Evolutionary conservation across 768 basidiomycete species (phyloP), one percentile per base, ranked within the genome.

Genomic region (Piloderma croceum): DNA sequence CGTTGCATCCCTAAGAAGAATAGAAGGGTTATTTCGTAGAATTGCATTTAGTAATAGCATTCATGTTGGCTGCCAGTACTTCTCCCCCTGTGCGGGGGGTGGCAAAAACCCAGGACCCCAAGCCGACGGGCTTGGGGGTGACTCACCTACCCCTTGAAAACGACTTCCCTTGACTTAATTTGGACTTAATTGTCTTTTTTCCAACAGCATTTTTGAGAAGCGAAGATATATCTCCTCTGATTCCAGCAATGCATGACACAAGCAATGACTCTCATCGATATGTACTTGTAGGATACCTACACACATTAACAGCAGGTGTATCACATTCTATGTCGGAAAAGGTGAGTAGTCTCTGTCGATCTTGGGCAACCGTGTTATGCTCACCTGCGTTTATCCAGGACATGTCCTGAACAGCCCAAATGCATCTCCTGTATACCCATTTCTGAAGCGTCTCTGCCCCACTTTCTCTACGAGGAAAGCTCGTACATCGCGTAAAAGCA

Each of bases 201-300:
- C 13, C 52, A 98, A 92, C 78, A 90, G 47, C 82, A 92, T 58
- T 99, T n/a, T 83, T 65, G 76, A 76, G 96, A 98, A 66, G 82
- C 91, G 6, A 91, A 97, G 52, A 69, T 99, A 17, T 97, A 96
- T 60, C 69, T 96, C n/a, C 73, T 99, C 22, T 81, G 96, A 18
- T 98, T 93, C 63, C 94, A 96, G 54, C 96, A 99, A 62, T 99
- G 96, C 59, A 85, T 98, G 77, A 96, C 91, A 0, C 80, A 96
- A 20, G 87, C 90, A 7, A 97, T 98, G 94, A 98, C 93, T 0
- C 74, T 99, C 32, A 90, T 98, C 67, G 93, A 89, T 62, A 93
- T 98, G 81, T 92, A 86, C 63, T 97, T 54, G 81, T 94, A 5
- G 84, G 83, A 4, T 84, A 86, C 6, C 68, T 98, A 5, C 74